Percentiles rank a stretch among this genome's conserved stretches.
Conservation (phyloP, 805 yeast genomes). For the Trichomonascus vanleenenianus region DNA sequence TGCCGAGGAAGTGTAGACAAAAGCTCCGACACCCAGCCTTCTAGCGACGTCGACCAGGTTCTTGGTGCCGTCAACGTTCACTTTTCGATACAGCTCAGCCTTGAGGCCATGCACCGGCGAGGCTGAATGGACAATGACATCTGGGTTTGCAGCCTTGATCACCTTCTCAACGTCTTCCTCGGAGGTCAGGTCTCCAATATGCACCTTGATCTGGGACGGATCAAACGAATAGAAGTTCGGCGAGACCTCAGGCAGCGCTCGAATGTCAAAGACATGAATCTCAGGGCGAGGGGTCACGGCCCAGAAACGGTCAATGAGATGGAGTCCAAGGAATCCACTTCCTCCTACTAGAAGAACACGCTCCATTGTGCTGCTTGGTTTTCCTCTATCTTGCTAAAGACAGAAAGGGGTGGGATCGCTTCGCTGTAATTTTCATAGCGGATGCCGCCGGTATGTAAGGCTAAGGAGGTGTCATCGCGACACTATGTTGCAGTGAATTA, state of each 20-base stretch:
- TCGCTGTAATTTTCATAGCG: too few relatives aligned
- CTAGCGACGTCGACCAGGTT: conserved; percentile 62
- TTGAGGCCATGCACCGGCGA: conserved; percentile 90
- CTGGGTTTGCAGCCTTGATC: conserved; percentile 48
- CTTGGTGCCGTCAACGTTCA: conserved; percentile 83
- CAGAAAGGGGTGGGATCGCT: too few relatives aligned
- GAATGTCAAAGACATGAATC: conserved; percentile 83
- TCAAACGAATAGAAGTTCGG: conserved; percentile 64
- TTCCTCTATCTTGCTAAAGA: not conserved
- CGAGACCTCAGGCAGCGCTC: conserved; percentile 77
- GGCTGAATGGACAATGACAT: conserved; percentile 88
- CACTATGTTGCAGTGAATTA: too few relatives aligned
- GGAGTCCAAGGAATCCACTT: conserved; percentile 89
- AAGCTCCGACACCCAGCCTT: conserved; percentile 39
- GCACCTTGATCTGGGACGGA: conserved; percentile 46
- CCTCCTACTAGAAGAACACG: conserved; percentile 86
- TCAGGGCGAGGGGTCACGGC: conserved; percentile 54
- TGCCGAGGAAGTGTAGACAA: conserved; percentile 94
- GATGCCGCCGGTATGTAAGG: too few relatives aligned
- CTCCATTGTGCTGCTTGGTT: not conserved
- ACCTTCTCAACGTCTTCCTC: conserved; percentile 60
- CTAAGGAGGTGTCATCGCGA: too few relatives aligned
- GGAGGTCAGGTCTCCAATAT: conserved; percentile 80
- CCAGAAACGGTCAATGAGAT: conserved; percentile 78
- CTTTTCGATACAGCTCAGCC: conserved; percentile 78